phyloP scores from a whole-genome alignment of 441 rosid genomes.

The Brassica hybrid region DNA sequence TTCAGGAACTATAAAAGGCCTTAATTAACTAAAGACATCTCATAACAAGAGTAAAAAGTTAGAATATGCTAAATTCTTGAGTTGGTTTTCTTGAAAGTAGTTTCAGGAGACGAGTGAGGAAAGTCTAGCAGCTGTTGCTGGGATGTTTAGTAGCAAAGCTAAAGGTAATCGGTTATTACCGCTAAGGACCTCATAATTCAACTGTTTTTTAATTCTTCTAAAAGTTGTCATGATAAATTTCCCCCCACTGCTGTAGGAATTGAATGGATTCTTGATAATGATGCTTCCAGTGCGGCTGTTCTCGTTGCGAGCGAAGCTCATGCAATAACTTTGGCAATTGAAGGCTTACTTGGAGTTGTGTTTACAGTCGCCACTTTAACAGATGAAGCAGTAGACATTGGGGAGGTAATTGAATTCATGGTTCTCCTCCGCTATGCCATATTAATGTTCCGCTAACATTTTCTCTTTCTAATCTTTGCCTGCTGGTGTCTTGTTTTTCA shows the following conservation, averaged over 20 bases:
- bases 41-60: conserved; percentile 11
- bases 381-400: conserved; percentile 94
- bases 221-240: conserved; percentile 1
- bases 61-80: conserved; percentile 36
- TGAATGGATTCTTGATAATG: conserved; percentile 99
- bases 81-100: conserved; percentile 51
- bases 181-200: neutral
- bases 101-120: conserved; percentile 98
- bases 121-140: conserved; percentile 98
- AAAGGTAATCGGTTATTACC: conserved; percentile 67
- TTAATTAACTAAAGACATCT: conserved; percentile 16
- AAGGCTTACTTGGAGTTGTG: conserved; percentile 96
- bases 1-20: conserved; percentile 12
- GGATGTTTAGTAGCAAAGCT: conserved; percentile 99
- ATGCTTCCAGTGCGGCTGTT: conserved; percentile 97
- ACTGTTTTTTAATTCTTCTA: neutral
- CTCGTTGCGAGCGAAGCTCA: conserved; percentile 99
- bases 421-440: conserved; percentile 29
- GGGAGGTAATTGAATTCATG: conserved; percentile 70
- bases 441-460: conserved; percentile 14
- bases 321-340: conserved; percentile 96
- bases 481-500: conserved; percentile 30
- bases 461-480: conserved; percentile 26
- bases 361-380: conserved; percentile 98
- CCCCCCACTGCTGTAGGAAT: conserved; percentile 62